phyloP scores from a whole-genome alignment of 768 basidiomycete genomes.

The Tulasnella sp. region DNA sequence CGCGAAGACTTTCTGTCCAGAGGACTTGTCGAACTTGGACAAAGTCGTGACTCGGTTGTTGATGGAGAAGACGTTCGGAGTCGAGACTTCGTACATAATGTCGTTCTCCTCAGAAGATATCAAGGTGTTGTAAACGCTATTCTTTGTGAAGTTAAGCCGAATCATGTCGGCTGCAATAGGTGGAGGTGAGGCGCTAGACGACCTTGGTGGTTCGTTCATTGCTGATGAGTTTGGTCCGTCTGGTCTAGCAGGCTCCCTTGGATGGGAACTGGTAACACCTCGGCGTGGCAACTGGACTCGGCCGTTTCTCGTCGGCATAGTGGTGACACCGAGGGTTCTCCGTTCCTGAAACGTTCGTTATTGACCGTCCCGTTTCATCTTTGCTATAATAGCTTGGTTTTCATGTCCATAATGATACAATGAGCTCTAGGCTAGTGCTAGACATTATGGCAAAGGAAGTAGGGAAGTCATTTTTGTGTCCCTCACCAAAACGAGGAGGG shows the following conservation, averaged over 20 bases:
- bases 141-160: neutral
- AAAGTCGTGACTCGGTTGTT: neutral
- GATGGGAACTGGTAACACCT: neutral
- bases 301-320: neutral
- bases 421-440: no score
- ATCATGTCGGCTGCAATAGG: neutral
- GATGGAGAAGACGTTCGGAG: neutral
- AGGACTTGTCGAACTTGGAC: neutral
- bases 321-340: neutral
- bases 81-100: slow-evolving; percentile 10
- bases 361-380: no score
- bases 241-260: neutral
- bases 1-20: neutral
- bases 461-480: no score
- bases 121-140: neutral
- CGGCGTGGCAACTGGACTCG: neutral
- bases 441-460: no score
- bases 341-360: neutral
- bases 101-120: neutral
- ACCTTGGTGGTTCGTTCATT: neutral
- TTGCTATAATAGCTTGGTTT: no score
- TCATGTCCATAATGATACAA: no score
- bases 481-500: no score
- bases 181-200: neutral
- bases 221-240: neutral